phyloP scores from a whole-genome alignment of 768 basidiomycete species.

The Auricularia auricula-judae region DNA sequence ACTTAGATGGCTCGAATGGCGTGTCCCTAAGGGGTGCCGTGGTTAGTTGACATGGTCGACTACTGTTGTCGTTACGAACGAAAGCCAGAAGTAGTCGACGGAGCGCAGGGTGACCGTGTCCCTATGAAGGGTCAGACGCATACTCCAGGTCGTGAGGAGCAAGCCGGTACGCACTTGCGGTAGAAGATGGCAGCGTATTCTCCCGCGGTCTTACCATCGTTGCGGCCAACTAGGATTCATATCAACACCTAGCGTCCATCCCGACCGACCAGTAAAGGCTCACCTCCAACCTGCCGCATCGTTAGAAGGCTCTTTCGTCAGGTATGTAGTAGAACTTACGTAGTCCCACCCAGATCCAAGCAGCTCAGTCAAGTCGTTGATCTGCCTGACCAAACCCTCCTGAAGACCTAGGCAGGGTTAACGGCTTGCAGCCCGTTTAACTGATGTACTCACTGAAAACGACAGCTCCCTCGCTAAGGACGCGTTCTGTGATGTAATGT shows the following conservation, averaged over 20 bases:
- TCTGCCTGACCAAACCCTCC: slow-evolving; percentile 45
- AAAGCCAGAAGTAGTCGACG: slow-evolving; percentile 46
- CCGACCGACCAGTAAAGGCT: not conserved
- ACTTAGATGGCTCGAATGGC: slow-evolving; percentile 22
- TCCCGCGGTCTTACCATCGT: slow-evolving; percentile 42
- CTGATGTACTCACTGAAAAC: slow-evolving; percentile 25
- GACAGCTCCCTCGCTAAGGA: slow-evolving; percentile 28
- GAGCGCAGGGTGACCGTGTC: slow-evolving; percentile 22
- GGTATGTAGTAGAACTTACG: slow-evolving; percentile 22
- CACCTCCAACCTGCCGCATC: slow-evolving; percentile 16
- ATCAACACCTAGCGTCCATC: slow-evolving; percentile 17
- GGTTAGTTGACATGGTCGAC: not conserved
- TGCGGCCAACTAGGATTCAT: slow-evolving; percentile 37
- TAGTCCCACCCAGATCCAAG: slow-evolving; percentile 45
- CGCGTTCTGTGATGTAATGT: slow-evolving; percentile 35
- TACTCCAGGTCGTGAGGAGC: slow-evolving; percentile 7
- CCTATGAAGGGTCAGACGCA: not conserved
- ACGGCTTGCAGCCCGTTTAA: not conserved
- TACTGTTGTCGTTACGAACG: slow-evolving; percentile 22
- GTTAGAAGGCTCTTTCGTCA: not conserved
- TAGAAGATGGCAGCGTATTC: slow-evolving; percentile 58
- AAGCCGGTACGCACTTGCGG: slow-evolving; percentile 25
- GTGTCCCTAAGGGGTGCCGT: not conserved
- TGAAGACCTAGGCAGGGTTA: slow-evolving; percentile 31
- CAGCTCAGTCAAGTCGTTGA: slow-evolving; percentile 41